A percentile compares a stretch with the other conserved stretches of the same genome.
Conservation (phyloP, 345 rosid genomes). For the Boechera retrofracta region DNA sequence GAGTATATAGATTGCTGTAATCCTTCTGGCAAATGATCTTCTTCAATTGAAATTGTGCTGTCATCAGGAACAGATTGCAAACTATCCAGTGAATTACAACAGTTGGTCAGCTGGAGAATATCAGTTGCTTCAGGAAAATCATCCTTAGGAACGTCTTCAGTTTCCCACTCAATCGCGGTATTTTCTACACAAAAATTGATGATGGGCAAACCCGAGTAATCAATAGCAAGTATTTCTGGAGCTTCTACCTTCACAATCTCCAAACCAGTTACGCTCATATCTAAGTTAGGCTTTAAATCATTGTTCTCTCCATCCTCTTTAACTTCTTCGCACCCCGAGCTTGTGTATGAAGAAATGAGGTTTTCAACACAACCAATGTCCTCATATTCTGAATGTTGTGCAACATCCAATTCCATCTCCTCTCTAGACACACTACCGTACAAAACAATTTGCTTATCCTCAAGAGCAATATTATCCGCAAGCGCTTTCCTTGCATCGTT, state of each 20-base stretch:
- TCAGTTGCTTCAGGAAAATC: conserved; percentile 41
- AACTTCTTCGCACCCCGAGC: background rate
- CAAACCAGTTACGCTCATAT: conserved; percentile 34
- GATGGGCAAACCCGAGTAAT: conserved; percentile 25
- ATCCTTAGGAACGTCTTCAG: conserved; percentile 46
- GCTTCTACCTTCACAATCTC: conserved; percentile 44
- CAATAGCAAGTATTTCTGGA: conserved; percentile 41
- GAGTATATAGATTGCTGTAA: conserved; percentile 37
- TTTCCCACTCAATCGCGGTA: conserved; percentile 26
- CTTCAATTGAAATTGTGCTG: conserved; percentile 35
- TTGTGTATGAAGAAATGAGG: background rate
- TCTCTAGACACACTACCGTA: conserved; percentile 38
- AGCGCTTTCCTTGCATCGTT: conserved; percentile 36
- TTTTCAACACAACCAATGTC: background rate
- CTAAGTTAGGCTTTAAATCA: conserved; percentile 16
- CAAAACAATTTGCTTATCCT: conserved; percentile 22
- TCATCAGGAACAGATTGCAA: conserved; percentile 32
- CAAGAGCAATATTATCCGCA: conserved; percentile 23
- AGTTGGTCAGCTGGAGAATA: conserved; percentile 40
- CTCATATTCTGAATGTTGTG: conserved; percentile 30
- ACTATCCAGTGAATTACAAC: conserved; percentile 32
- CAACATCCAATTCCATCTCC: conserved; percentile 34
- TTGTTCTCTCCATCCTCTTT: conserved; percentile 41
- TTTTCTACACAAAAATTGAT: conserved; percentile 21
- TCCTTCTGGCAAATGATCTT: conserved; percentile 34